These are phyloP conservation scores for Croton setiger DNA, from an alignment of 441 rosid genomes.

Conservation along the genomic window DNA sequence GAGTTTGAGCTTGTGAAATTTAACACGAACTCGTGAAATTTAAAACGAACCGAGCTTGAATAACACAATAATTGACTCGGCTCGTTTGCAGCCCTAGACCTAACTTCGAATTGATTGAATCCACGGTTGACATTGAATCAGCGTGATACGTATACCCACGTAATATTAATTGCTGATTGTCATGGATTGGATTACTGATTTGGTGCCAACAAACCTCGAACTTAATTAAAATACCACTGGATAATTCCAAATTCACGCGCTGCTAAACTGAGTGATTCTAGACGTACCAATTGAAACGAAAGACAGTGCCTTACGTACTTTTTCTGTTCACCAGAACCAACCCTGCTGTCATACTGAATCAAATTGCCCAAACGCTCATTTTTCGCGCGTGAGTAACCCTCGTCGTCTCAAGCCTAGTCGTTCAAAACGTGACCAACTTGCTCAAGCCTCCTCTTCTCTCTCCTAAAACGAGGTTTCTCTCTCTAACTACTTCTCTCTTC, in stretches of 20 bases:
- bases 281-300: conserved; percentile 30
- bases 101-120: background rate
- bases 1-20: too few species aligned
- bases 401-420: background rate
- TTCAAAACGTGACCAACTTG: conserved; percentile 14
- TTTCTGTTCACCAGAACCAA: conserved; percentile 15
- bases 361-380: background rate
- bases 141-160: background rate
- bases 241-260: background rate
- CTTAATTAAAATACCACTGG: background rate
- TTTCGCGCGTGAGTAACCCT: background rate
- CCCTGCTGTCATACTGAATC: background rate
- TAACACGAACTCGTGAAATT: too few species aligned
- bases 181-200: conserved; percentile 10
- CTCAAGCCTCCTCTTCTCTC: conserved; percentile 12
- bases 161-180: conserved; percentile 8
- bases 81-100: too few species aligned
- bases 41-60: too few species aligned
- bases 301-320: conserved; percentile 28
- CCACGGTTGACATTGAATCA: background rate
- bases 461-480: background rate
- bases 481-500: background rate
- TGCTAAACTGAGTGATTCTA: background rate
- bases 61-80: too few species aligned
- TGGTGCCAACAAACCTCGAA: background rate